Evolutionary conservation across 2,329 filamentous ascomycete species (phyloP), one percentile per base, ranked within the genome.

Genomic region (Aspergillus jensenii): DNA sequence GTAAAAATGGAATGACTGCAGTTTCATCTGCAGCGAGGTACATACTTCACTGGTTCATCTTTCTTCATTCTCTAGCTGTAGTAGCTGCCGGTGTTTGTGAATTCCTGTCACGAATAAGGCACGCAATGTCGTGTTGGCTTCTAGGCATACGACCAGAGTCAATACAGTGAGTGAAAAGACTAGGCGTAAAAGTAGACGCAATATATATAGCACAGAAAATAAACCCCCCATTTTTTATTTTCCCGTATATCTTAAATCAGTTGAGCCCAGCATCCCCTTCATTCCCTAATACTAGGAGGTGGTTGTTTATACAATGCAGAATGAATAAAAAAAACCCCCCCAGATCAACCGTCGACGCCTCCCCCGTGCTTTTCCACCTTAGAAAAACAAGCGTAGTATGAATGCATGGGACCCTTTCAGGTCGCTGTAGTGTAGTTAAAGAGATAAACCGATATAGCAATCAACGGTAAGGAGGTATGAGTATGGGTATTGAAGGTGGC

Each of bases 251-350:
- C 9, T 31, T 31, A 31, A 4, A 11, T 31, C 27, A 11, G 27
- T 31, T 31, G 9, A 11, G 27, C 27, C 27, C 9, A 9, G 27
- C 27, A 31, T 31, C 9, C 27, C 27, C 27, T 31, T 31, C 9
- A 31, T 31, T 31, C 9, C 9, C 27, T 31, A 31, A 31, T 41
- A 27, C 37, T 52, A 56, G 49, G 39, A 25, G 19, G 6, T 50
- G 19, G 50, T 41, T 51, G 51, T 49, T 53, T 37, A 60, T 43
- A 48, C 41, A 52, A 52, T 21, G 33, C 33, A 41, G 17, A 41
- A 12, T 43, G n/a, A 31, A 52, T 33, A 15, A 33, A 43, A 43
- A 6, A 45, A 45, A 9, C 1, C 14, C 1, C 14, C 21, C 21
- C 23, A 31, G 17, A 47, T 47, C 27, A 47, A 33, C 15, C 44